Evolutionary conservation across 192 early-diverging fungal genomes (phyloP).

Genomic region (Coemansia sp.): DNA sequence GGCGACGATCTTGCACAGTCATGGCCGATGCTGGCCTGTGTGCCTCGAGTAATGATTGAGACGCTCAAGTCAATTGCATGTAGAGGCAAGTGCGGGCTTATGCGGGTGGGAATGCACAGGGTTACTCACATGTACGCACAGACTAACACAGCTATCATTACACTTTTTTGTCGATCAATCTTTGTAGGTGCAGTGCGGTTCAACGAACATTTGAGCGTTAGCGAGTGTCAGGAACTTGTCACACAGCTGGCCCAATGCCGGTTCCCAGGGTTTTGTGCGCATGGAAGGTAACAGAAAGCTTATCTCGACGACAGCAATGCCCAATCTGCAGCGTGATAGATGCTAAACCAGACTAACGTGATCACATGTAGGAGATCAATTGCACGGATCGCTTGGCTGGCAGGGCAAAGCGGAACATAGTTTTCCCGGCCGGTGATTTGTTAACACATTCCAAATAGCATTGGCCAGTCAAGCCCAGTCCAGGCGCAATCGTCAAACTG

Average conservation of each 20-base stretch:
- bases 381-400: slow-evolving; percentile 8
- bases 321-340: too few relatives aligned
- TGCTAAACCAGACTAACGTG: not conserved
- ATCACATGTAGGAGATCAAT: slow-evolving; percentile 11
- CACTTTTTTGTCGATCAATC: not conserved
- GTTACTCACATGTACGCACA: not conserved
- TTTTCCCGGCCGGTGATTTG: slow-evolving; percentile 2
- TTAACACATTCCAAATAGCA: not conserved
- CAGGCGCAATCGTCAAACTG: too few relatives aligned
- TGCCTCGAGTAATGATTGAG: slow-evolving; percentile 28
- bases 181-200: slow-evolving; percentile 40
- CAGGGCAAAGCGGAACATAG: not conserved
- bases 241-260: slow-evolving; percentile 28
- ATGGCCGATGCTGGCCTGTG: slow-evolving; percentile 37
- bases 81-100: slow-evolving; percentile 1
- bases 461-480: too few relatives aligned
- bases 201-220: slow-evolving; percentile 26
- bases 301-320: too few relatives aligned
- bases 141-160: not conserved
- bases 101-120: not conserved
- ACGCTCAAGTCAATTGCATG: slow-evolving; percentile 42
- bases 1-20: not conserved
- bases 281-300: slow-evolving; percentile 28
- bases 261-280: slow-evolving; percentile 47
- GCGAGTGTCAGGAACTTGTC: slow-evolving; percentile 30